Percentiles rank a stretch among this genome's conserved stretches.
These are phyloP conservation scores for Asterionellopsis glacialis DNA, from an alignment of 108 stramenopile species.

Conservation along the genomic window DNA sequence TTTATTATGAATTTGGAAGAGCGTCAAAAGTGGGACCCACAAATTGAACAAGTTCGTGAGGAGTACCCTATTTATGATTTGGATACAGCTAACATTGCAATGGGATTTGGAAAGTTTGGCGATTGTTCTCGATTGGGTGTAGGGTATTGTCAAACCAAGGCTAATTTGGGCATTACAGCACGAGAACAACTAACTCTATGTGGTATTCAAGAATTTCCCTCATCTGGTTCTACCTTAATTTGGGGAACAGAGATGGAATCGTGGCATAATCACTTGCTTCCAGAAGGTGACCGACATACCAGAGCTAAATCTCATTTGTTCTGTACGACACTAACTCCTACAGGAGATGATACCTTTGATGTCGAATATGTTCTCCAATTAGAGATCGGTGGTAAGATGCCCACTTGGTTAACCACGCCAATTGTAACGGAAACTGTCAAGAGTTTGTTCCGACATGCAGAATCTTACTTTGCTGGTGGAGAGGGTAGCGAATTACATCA, in stretches of 20 bases:
- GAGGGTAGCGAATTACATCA: neutral
- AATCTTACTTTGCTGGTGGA: slow-evolving; percentile 8
- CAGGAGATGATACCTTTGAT: slow-evolving; percentile 57
- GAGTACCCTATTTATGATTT: slow-evolving; percentile 46
- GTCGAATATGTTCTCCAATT: slow-evolving; percentile 59
- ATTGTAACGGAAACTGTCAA: slow-evolving; percentile 47
- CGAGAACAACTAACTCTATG: slow-evolving; percentile 57
- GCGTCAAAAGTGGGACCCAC: slow-evolving; percentile 46
- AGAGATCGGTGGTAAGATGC: slow-evolving; percentile 53
- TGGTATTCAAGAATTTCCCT: slow-evolving; percentile 47
- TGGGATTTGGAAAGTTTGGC: slow-evolving; percentile 40
- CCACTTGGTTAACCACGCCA: slow-evolving; percentile 54
- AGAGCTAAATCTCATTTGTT: slow-evolving; percentile 47
- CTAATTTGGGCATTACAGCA: slow-evolving; percentile 29
- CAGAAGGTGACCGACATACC: slow-evolving; percentile 16
- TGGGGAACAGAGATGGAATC: slow-evolving; percentile 60
- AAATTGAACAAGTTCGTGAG: slow-evolving; percentile 46
- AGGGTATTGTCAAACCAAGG: slow-evolving; percentile 42
- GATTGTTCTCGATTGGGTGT: slow-evolving; percentile 47
- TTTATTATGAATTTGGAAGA: slow-evolving; percentile 49
- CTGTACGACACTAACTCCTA: slow-evolving; percentile 44
- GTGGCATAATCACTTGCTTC: slow-evolving; percentile 54
- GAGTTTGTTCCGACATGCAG: slow-evolving; percentile 43
- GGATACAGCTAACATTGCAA: slow-evolving; percentile 56
- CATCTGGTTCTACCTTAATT: slow-evolving; percentile 32